Percentiles rank a stretch among this genome's conserved stretches.
Evolutionary conservation across 1,139 yeast genomes (phyloP).

Genomic region (Geotrichum aggregatum): DNA sequence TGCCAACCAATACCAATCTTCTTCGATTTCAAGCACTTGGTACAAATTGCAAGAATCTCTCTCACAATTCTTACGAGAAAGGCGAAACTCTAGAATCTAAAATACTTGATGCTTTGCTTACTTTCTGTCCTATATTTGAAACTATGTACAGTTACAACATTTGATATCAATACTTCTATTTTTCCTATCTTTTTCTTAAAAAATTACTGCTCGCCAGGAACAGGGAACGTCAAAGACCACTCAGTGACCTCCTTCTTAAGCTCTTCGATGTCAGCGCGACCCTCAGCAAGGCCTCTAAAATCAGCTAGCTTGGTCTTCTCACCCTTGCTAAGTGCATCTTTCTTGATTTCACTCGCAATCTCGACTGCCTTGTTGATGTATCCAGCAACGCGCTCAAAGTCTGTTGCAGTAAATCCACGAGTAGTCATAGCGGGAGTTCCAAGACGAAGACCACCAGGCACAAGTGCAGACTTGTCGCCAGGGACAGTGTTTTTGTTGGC

Average conservation of each 20-base stretch:
- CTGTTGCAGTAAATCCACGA: constrained; percentile 78
- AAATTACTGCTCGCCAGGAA: constrained; percentile 55
- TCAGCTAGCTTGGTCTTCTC: constrained; percentile 81
- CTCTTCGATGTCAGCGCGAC: constrained; percentile 58
- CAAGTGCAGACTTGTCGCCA: constrained; percentile 90
- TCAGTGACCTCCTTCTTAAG: constrained; percentile 75
- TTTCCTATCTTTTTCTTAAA: too few species aligned
- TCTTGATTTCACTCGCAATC: constrained; percentile 72
- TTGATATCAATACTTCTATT: too few species aligned
- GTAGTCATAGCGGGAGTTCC: constrained; percentile 99
- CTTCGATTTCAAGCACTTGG: too few species aligned
- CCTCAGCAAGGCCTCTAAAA: constrained; percentile 76
- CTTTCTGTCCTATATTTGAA: too few species aligned
- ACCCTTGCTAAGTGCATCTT: constrained; percentile 68
- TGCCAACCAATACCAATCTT: too few species aligned
- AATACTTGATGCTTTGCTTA: too few species aligned
- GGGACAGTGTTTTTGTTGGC: constrained; percentile 95
- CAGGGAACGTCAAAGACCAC: constrained; percentile 95
- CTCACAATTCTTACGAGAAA: too few species aligned
- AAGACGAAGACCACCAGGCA: constrained; percentile 93
- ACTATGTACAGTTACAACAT: too few species aligned
- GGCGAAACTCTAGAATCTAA: too few species aligned
- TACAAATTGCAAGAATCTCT: too few species aligned
- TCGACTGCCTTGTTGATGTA: constrained; percentile 77
- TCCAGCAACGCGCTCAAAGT: constrained; percentile 71